Conservation (phyloP, 495 filamentous ascomycete genomes). For the Ascodesmis nigricans region DNA sequence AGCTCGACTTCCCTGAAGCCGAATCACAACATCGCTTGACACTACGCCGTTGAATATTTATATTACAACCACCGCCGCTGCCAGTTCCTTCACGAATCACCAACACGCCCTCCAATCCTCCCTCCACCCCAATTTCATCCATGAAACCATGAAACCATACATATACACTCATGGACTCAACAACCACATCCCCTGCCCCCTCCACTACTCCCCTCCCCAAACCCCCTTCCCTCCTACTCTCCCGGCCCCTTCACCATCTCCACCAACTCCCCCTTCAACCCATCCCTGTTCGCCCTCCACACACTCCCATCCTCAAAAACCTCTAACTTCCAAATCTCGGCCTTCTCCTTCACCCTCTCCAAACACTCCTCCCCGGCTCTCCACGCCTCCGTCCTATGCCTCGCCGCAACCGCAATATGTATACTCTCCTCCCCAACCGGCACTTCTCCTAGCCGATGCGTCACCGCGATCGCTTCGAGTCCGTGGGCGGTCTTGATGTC, state of each 20-base stretch:
- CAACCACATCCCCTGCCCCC: neutral
- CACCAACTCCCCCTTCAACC: conserved; percentile 29
- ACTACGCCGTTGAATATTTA: too few relatives aligned
- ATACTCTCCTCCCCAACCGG: conserved; percentile 84
- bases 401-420: conserved; percentile 62
- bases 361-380: conserved; percentile 70
- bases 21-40: too few relatives aligned
- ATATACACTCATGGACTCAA: too few relatives aligned
- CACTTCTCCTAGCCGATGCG: conserved; percentile 69
- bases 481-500: conserved; percentile 34
- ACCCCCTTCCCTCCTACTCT: conserved; percentile 3
- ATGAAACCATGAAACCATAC: too few relatives aligned
- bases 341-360: conserved; percentile 61
- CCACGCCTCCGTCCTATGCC: conserved; percentile 82
- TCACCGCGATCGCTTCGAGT: conserved; percentile 49
- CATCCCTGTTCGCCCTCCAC: conserved; percentile 84
- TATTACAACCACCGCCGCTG: too few relatives aligned
- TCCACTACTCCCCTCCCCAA: neutral
- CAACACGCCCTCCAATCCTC: too few relatives aligned
- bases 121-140: too few relatives aligned
- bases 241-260: conserved; percentile 3
- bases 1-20: too few relatives aligned
- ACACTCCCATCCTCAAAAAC: conserved; percentile 60
- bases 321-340: conserved; percentile 93
- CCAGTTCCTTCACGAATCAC: too few relatives aligned